Evolutionary conservation across 441 rosid genomes (phyloP), one percentile per base, ranked within the genome.

Genomic region (Adansonia grandidieri): DNA sequence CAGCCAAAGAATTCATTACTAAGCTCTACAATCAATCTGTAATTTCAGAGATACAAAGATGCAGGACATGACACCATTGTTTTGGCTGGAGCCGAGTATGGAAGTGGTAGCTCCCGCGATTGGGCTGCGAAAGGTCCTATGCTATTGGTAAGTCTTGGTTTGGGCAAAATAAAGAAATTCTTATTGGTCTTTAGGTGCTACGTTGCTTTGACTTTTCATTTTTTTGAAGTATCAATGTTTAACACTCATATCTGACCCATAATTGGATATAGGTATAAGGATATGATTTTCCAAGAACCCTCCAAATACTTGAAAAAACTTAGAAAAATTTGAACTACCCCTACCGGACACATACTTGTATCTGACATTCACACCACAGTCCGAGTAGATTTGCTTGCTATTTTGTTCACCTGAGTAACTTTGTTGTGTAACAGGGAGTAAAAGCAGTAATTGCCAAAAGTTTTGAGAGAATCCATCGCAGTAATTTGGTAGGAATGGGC

Each of bases 41-140:
- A 58, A 75, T 84, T 83, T 79, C 94, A 96, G 99, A 94, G 74
- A 78, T 96, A 96, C 94, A 92, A 90, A 82, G 70, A 45, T 62
- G 88, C 94, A 51, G 98, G 99, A 45, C 88, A 85, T n/a, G 94
- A 88, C 82, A 94, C 98, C 79, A 88, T 96, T 80, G 82, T 96
- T 75, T 80, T 96, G 51, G 99, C 99, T 78, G 98, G 99, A 78
- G 97, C 98, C 0, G 98, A 96, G 85, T 96, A 96, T 63, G 99
- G 99, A 83, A 96, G 99, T 81, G 99, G 98, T 85, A 96, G 98
- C 89, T 96, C 98, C n/a, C 87, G 98, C 71, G 99, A 96, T 88
- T 96, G 99, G 99, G 99, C 99, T 80, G 99, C 99, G 54, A 96
- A 96, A 89, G 98, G 98, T 78, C 98, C 98, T 19, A 91, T 94